Conservation (phyloP, 805 yeast species). For the Ogataea philodendri region DNA sequence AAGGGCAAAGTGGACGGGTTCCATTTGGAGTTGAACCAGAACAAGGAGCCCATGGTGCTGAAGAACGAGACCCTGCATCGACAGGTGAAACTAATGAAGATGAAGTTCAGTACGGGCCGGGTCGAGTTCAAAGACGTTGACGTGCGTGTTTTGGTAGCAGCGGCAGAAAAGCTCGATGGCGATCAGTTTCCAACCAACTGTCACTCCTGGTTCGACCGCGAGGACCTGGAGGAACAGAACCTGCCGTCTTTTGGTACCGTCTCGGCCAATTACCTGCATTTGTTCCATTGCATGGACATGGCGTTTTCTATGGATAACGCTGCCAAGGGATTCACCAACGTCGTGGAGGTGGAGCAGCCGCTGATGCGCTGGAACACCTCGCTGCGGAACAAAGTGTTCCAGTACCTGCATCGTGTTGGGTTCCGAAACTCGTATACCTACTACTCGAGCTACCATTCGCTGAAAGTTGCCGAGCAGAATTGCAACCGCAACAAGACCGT, state of each 20-base stretch:
- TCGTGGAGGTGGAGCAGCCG: constrained; percentile 70
- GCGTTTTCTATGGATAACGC: constrained; percentile 64
- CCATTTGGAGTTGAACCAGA: constrained; percentile 61
- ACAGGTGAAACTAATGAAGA: constrained; percentile 49
- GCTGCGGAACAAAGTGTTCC: constrained; percentile 60
- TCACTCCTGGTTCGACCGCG: constrained; percentile 56
- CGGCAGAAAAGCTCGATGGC: constrained; percentile 30
- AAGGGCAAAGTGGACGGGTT: constrained; percentile 57
- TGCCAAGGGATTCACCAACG: constrained; percentile 50
- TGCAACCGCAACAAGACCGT: neutral
- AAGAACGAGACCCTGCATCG: constrained; percentile 49
- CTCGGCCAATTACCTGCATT: constrained; percentile 52
- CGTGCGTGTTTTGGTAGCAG: constrained; percentile 52
- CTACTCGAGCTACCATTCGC: constrained; percentile 28
- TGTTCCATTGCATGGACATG: constrained; percentile 67
- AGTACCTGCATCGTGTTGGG: constrained; percentile 52
- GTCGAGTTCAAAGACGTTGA: constrained; percentile 56
- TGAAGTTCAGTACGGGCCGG: constrained; percentile 63
- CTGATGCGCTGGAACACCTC: constrained; percentile 76
- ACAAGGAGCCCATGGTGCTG: constrained; percentile 46
- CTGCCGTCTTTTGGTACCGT: constrained; percentile 37
- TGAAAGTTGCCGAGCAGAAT: constrained; percentile 28
- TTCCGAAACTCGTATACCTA: constrained; percentile 42
- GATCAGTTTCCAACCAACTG: constrained; percentile 35
- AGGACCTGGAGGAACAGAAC: constrained; percentile 58